Percentiles rank a stretch among this genome's conserved stretches.
phyloP scores from a whole-genome alignment of 202 grass and related monocot species.

The Digitaria exilis region DNA sequence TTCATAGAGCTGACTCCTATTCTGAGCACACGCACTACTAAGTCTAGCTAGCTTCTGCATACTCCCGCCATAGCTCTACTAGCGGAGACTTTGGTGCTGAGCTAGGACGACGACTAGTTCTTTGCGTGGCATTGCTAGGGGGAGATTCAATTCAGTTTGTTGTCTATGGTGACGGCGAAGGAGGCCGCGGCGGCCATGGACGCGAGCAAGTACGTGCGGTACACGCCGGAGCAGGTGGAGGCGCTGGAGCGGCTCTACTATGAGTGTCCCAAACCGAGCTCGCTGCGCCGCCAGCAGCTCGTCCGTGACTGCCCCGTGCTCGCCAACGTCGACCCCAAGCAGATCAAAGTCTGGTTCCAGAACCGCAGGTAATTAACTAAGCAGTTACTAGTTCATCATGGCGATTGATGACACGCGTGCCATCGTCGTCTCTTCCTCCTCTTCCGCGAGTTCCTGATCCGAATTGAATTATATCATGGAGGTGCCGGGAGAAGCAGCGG shows the following conservation, averaged over 20 bases:
- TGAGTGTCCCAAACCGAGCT: constrained; percentile 80
- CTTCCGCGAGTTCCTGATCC: neutral
- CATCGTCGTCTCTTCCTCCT: neutral
- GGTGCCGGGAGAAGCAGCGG: constrained; percentile 84
- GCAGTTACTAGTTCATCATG: no score
- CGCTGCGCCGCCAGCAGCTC: constrained; percentile 76
- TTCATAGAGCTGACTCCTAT: neutral
- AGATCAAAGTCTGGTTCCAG: constrained; percentile 94
- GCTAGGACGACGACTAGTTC: neutral
- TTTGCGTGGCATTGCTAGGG: neutral
- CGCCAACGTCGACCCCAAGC: constrained; percentile 71
- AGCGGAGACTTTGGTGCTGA: neutral
- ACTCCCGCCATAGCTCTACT: neutral
- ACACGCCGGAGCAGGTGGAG: constrained; percentile 87
- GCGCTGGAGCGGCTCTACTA: constrained; percentile 77
- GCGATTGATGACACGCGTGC: fast-evolving
- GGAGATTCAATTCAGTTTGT: no score
- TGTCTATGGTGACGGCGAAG: constrained; percentile 31
- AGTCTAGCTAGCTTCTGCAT: neutral
- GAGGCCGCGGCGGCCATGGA: constrained; percentile 54
- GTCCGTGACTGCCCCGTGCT: constrained; percentile 68
- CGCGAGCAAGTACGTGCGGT: constrained; percentile 76
- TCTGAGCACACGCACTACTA: neutral
- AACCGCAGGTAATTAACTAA: constrained; percentile 66
- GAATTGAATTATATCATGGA: neutral